Evolutionary conservation across 2,329 filamentous ascomycete genomes (phyloP).

Genomic region (Trichoderma sp.): DNA sequence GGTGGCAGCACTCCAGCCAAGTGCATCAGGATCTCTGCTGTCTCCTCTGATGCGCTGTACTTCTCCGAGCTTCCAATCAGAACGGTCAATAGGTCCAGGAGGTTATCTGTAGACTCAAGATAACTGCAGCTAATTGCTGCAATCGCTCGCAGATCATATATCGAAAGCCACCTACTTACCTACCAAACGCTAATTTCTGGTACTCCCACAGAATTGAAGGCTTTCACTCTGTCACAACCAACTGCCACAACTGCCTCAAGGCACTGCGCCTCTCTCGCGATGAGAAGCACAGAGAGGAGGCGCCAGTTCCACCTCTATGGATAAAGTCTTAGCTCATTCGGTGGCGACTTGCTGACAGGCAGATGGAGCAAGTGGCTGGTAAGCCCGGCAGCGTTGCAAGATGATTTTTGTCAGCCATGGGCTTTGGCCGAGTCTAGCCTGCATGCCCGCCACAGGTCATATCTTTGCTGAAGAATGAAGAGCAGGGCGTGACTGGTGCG

Average conservation of each 20-base stretch:
- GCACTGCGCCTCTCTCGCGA: background rate
- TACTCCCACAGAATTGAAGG: background rate
- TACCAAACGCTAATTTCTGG: background rate
- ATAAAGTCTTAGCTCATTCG: background rate
- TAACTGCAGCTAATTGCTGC: background rate
- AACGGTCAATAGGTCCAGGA: background rate
- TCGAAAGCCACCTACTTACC: no score
- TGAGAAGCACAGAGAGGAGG: background rate
- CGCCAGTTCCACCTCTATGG: background rate
- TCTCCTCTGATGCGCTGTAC: background rate
- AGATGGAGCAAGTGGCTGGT: conserved; percentile 16
- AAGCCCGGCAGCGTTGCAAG: conserved; percentile 7
- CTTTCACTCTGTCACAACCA: background rate
- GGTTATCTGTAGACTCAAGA: background rate
- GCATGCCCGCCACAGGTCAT: conserved; percentile 8
- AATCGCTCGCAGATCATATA: background rate
- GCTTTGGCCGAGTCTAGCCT: background rate
- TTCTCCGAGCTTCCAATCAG: background rate
- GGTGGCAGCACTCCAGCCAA: background rate
- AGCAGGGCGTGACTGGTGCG: background rate
- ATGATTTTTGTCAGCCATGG: conserved; percentile 19
- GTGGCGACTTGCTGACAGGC: conserved; percentile 24
- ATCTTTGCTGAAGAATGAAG: background rate
- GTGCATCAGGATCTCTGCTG: background rate
- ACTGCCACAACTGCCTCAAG: background rate